A percentile compares a stretch with the other conserved stretches of the same genome.
These are phyloP conservation scores for Thielaviopsis populi DNA, from an alignment of 2,329 filamentous ascomycete species.

Conservation along the genomic window DNA sequence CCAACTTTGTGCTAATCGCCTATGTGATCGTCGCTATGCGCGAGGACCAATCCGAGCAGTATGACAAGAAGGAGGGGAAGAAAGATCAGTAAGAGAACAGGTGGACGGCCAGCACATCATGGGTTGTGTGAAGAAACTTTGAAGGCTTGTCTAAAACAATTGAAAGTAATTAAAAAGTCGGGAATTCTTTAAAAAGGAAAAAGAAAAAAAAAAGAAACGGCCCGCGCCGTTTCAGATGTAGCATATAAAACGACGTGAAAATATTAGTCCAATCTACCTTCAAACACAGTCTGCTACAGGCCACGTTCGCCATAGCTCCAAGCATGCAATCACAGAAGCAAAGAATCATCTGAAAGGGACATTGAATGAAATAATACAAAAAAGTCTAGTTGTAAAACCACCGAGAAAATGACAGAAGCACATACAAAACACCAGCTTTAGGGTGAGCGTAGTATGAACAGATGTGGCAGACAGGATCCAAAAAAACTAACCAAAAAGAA, in stretches of 20 bases:
- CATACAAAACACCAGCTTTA: neutral
- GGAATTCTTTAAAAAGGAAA: too few species aligned
- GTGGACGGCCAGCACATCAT: too few species aligned
- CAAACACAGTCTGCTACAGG: neutral
- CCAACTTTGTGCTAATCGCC: conserved; percentile 78
- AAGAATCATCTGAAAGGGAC: neutral
- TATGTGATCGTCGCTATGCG: conserved; percentile 86
- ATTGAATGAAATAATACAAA: neutral
- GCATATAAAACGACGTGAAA: neutral
- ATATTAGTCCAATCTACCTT: neutral
- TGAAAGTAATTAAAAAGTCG: too few species aligned
- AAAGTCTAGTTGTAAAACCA: conserved; percentile 3
- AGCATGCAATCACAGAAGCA: neutral
- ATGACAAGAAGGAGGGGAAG: conserved; percentile 33
- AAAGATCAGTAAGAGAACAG: conserved; percentile 30
- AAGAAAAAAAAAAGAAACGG: neutral
- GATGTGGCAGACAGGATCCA: neutral
- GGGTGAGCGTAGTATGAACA: neutral
- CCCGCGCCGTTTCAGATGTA: neutral
- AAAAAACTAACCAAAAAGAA: neutral
- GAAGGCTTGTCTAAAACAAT: neutral
- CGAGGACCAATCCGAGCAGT: conserved; percentile 51
- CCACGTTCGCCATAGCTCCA: neutral
- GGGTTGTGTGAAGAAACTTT: too few species aligned
- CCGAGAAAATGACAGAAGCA: neutral